Base-by-base conservation (phyloP, 306 rosid species). In the Vigna mungo region DNA sequence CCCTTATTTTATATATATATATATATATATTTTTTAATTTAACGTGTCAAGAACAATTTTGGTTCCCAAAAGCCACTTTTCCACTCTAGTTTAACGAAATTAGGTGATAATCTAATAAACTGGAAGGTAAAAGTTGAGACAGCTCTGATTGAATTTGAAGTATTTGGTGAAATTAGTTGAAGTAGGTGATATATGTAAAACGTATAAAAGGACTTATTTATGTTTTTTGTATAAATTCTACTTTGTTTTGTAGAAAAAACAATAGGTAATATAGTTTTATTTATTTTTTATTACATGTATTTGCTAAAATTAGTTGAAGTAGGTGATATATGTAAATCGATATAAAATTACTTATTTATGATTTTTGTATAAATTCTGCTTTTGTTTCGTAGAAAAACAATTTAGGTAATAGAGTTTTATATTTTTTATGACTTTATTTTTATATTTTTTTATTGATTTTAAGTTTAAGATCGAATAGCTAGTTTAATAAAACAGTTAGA, bases 61-160 rank as follows among this genome's bases (percentile, higher is more conserved):
- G 41, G 78, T 46, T 51, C 67, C 80, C 72, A 63, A 34, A 34
- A 34, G 6, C 63, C 27, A 44, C 15, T 32, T 51, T 49, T 15
- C 12, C 14, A 11, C 71, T 51, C 53, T 46, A 59, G 51, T 62
- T 13, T 16, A 46, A 36, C 17, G 15, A 56, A 56, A 56, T 23
- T 56, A 21, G n/a, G 1, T 55, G 4, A 9, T 55, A 10, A 20
- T 14, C 32, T 54, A 7, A 9, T 20, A 7, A 52, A 2, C 25
- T 52, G 2, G 13, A 6, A 17, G 11, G 23, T 51, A 51, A 53
- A 53, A 53, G 25, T 23, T 20, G 12, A 55, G 61, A 7, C 18
- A 18, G 13, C 2, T 55, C 21, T 30, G 34, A 54, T 54, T 54
- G 0, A 20, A 54, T 17, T 54, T 6, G 0, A 21, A 20, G 61